A percentile compares a stretch with the other conserved stretches of the same genome.
Evolutionary conservation across 352 stramenopile species (phyloP).

Genomic region (Pythium folliculosum): DNA sequence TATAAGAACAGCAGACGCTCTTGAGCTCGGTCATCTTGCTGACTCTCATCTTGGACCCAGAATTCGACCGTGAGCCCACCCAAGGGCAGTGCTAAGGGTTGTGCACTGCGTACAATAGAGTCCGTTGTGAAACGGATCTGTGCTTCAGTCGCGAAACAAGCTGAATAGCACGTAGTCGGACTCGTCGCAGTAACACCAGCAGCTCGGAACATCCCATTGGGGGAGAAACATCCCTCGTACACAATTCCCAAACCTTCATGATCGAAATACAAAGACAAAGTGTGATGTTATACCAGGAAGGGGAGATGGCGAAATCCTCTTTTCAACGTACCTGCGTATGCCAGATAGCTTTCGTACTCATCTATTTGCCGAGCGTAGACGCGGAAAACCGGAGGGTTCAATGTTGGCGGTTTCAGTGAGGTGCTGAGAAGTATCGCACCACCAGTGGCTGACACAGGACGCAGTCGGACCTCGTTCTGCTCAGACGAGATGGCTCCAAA

Average conservation of each 20-base stretch:
- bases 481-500: slow-evolving; percentile 24
- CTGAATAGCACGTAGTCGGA: slow-evolving; percentile 1
- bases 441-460: slow-evolving; percentile 38
- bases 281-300: not conserved
- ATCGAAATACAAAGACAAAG: not conserved
- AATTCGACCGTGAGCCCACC: slow-evolving; percentile 44
- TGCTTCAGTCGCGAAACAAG: slow-evolving; percentile 8
- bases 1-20: slow-evolving; percentile 41
- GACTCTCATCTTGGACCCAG: slow-evolving; percentile 28
- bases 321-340: slow-evolving; percentile 40
- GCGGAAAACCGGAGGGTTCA: slow-evolving; percentile 34
- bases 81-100: slow-evolving; percentile 27
- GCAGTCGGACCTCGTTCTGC: slow-evolving; percentile 24
- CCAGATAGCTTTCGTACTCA: slow-evolving; percentile 10
- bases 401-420: not conserved
- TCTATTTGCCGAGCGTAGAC: slow-evolving; percentile 27
- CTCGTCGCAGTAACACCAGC: not conserved
- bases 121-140: slow-evolving; percentile 39
- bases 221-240: slow-evolving; percentile 36
- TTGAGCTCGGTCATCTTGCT: not conserved
- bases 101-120: slow-evolving; percentile 32
- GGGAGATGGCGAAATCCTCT: not conserved
- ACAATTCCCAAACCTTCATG: slow-evolving; percentile 35
- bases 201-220: slow-evolving; percentile 16
- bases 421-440: slow-evolving; percentile 43